Base-by-base conservation (phyloP, 306 rosid genomes). In the Glycine latifolia region DNA sequence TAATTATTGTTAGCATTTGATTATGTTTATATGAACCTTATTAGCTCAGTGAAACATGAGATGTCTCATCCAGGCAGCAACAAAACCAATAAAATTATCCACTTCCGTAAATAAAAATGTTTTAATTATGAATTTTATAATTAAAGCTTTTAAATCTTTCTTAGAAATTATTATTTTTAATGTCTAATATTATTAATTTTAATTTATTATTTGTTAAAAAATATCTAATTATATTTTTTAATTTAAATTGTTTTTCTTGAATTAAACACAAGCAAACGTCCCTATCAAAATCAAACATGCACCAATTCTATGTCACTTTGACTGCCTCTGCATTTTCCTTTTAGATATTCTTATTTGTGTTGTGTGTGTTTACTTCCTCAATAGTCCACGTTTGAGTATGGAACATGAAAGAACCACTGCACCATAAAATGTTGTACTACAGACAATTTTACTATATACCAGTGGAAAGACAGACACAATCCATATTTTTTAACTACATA, bases 31-130 rank as follows among this genome's bases (percentile, higher is more conserved):
- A 14, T 8, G 67, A 12, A 59, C 26, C 77, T 55, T 41, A 54
- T 78, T 53, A 73, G 60, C 35, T 78, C 73, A 63, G 26, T 48
- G 15, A 79, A 83, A 75, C 82, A 76, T 67, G 85, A 68, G 71
- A 76, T 90, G 82, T 78, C 88, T 83, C 61, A 59, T 20, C n/a
- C 31, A n/a, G n/a, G 58, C 47, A 68, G 37, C 72, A 83, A 48
- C 17, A 63, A 17, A 37, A 43, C 62, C 67, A 84, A 78, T 79
- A 46, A 56, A 66, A 68, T 17, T 48, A 48, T 62, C 61, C 48
- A 33, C 59, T 75, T 46, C 46, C 59, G n/a, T 17, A 3, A 50
- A 43, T 14, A 2, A 20, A 20, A 20, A 20, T 20, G 20, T 20
- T 20, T 20, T 20, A 20, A 20, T 20, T 20, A 20, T 20, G 20